phyloP scores from a whole-genome alignment of 768 basidiomycete species.

The Tulasnella sp. region DNA sequence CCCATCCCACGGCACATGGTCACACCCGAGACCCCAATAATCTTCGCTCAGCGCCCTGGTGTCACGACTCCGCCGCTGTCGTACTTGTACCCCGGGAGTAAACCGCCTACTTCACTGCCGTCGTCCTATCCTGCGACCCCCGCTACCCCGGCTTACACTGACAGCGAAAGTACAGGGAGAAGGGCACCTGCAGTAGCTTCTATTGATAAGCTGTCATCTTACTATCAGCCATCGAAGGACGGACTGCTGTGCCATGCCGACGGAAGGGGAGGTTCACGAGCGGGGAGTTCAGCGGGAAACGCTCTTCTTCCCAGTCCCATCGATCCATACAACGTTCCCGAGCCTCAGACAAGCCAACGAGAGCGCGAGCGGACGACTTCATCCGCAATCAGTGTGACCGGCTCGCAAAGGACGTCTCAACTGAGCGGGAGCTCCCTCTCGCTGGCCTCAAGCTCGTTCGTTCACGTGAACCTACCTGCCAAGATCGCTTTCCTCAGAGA shows the following conservation, averaged over 20 bases:
- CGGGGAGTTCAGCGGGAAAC: too few species aligned
- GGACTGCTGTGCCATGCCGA: too few species aligned
- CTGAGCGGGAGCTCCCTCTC: neutral
- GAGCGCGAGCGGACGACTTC: neutral
- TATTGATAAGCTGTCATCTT: too few species aligned
- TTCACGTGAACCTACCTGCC: constrained; percentile 19
- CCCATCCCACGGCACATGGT: neutral
- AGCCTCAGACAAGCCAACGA: neutral
- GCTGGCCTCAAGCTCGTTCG: neutral
- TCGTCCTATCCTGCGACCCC: neutral
- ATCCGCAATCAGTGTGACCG: neutral
- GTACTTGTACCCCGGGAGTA: neutral
- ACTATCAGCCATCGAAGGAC: too few species aligned
- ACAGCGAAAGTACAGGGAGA: neutral
- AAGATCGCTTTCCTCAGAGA: constrained; percentile 44
- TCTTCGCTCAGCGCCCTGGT: neutral
- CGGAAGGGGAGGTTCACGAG: too few species aligned
- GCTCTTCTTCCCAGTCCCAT: neutral
- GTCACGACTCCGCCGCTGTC: neutral
- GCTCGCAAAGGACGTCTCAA: neutral
- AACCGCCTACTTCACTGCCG: neutral
- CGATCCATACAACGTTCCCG: neutral
- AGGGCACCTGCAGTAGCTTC: too few species aligned
- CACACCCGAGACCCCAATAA: neutral
- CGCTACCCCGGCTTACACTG: too few species aligned